phyloP scores from a whole-genome alignment of 2,329 filamentous ascomycete species.

The Daldinia sp. region DNA sequence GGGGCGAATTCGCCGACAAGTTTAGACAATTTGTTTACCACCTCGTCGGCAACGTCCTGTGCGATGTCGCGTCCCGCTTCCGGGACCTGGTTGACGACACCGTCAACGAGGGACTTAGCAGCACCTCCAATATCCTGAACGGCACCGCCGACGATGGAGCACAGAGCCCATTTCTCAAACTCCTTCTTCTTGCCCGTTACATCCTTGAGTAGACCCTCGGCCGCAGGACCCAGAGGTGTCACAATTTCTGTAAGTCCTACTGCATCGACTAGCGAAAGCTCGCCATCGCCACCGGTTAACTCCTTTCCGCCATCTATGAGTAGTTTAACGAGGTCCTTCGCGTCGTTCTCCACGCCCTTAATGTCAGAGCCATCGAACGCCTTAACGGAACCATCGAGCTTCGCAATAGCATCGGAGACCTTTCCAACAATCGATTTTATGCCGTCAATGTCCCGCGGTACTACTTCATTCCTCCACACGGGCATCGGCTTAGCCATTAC shows the following conservation, averaged over 20 bases:
- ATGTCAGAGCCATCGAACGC: slow-evolving; percentile 40
- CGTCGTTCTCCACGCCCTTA: slow-evolving; percentile 37
- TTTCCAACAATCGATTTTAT: slow-evolving; percentile 38
- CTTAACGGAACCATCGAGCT: slow-evolving; percentile 45
- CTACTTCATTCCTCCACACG: slow-evolving; percentile 23
- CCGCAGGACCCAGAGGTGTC: slow-evolving; percentile 19
- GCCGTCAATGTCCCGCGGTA: slow-evolving; percentile 34
- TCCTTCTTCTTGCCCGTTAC: slow-evolving; percentile 36
- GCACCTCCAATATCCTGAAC: slow-evolving; percentile 27
- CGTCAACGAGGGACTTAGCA: slow-evolving; percentile 34
- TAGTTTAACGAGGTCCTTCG: slow-evolving; percentile 36
- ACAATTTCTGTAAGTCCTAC: slow-evolving; percentile 25
- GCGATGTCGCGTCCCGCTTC: slow-evolving; percentile 27
- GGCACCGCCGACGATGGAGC: slow-evolving; percentile 19
- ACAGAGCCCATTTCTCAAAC: slow-evolving; percentile 37
- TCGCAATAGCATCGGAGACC: slow-evolving; percentile 39
- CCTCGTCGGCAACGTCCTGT: slow-evolving; percentile 7
- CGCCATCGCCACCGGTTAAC: slow-evolving; percentile 15
- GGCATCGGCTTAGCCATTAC: slow-evolving; percentile 34
- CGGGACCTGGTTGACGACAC: slow-evolving; percentile 35
- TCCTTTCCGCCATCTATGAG: slow-evolving; percentile 35
- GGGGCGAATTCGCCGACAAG: slow-evolving; percentile 29
- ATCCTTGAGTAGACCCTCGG: slow-evolving; percentile 32
- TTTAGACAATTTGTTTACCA: slow-evolving; percentile 29
- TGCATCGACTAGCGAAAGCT: slow-evolving; percentile 30